Conservation (phyloP, 1,284 basidiomycete genomes). For the Cryptococcus neoformans region DNA sequence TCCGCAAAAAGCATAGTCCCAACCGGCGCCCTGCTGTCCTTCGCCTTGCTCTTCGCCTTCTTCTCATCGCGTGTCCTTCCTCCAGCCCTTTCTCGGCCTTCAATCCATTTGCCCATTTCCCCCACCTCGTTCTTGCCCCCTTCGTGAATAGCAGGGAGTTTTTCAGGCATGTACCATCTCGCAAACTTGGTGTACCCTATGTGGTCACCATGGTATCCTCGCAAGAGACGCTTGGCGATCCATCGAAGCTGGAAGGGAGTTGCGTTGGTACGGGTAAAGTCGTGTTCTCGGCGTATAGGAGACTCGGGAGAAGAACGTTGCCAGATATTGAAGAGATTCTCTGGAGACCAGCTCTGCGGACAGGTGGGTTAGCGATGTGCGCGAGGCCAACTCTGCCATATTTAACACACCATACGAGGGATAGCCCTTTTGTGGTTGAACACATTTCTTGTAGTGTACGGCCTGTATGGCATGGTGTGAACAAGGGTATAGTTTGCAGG, state of each 20-base stretch:
- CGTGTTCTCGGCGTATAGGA: constrained; percentile 52
- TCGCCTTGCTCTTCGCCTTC: constrained; percentile 56
- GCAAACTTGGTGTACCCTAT: constrained; percentile 93
- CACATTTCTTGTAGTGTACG: constrained; percentile 21
- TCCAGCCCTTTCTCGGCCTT: constrained; percentile 43
- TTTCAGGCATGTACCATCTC: constrained; percentile 87
- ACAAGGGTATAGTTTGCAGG: background rate
- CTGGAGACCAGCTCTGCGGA: constrained; percentile 70
- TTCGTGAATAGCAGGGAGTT: constrained; percentile 79
- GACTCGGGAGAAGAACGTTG: constrained; percentile 57
- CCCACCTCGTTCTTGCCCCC: background rate
- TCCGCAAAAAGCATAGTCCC: constrained; percentile 88
- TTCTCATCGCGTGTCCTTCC: constrained; percentile 48
- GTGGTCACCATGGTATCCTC: constrained; percentile 95
- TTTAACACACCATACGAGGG: constrained; percentile 45
- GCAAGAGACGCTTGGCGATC: constrained; percentile 81
- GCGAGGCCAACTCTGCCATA: background rate
- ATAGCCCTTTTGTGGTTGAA: constrained; percentile 41
- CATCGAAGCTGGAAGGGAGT: constrained; percentile 93
- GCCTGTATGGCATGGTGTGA: constrained; percentile 8
- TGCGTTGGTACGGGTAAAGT: constrained; percentile 60
- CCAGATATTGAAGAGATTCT: constrained; percentile 78
- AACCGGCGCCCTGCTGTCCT: constrained; percentile 62
- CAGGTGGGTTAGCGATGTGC: background rate
- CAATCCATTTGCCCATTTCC: constrained; percentile 59